Percentiles rank a stretch among this genome's conserved stretches.
These are phyloP conservation scores for Agrocybe praecox DNA, from an alignment of 768 basidiomycete genomes.

Conservation along the genomic window DNA sequence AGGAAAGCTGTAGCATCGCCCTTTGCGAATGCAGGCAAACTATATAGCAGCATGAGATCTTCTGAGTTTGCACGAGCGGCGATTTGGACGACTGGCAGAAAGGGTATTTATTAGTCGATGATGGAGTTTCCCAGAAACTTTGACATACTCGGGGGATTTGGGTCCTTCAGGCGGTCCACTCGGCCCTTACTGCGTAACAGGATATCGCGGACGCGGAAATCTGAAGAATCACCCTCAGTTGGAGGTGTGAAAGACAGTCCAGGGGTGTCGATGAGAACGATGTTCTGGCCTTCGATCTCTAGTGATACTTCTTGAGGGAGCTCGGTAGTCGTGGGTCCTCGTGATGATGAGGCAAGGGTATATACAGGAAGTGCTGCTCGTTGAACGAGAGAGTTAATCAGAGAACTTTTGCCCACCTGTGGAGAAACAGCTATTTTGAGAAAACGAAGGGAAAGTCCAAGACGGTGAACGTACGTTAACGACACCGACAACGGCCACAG, in stretches of 20 bases:
- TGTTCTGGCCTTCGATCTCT: constrained; percentile 46
- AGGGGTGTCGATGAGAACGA: constrained; percentile 85
- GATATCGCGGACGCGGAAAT: constrained; percentile 66
- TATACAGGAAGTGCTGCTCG: constrained; percentile 60
- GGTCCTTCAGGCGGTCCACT: constrained; percentile 85
- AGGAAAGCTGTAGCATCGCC: constrained; percentile 77
- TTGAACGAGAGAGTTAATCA: constrained; percentile 77
- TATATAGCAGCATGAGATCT: constrained; percentile 90
- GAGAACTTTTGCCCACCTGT: constrained; percentile 82
- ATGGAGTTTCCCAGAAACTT: not conserved
- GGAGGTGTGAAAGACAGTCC: constrained; percentile 65
- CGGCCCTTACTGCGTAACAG: constrained; percentile 79
- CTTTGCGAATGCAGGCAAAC: constrained; percentile 73
- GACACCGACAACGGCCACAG: constrained; percentile 81
- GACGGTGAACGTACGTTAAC: constrained; percentile 62
- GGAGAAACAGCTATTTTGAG: not conserved
- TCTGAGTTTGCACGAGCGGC: constrained; percentile 68
- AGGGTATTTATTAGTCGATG: not conserved
- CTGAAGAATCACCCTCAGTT: constrained; percentile 24
- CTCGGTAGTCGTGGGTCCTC: constrained; percentile 73
- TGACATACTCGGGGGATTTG: constrained; percentile 64
- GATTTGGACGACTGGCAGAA: constrained; percentile 62
- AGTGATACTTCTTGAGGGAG: constrained; percentile 64
- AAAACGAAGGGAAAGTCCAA: not conserved
- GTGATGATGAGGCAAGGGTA: constrained; percentile 48